Evolutionary conservation across 345 rosid species (phyloP).

Genomic region (Lepidium africanum): DNA sequence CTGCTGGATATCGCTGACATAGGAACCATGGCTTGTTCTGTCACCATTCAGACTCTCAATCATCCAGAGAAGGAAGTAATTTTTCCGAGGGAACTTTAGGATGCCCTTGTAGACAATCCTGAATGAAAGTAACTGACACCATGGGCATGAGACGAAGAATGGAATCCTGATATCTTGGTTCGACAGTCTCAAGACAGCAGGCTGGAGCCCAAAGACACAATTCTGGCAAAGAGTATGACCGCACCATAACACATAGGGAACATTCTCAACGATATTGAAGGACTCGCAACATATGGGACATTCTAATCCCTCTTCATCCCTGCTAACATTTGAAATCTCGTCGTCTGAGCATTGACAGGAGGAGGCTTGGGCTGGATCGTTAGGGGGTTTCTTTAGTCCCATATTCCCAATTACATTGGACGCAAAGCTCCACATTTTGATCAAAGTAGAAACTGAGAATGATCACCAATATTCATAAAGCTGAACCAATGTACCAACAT

Average conservation of each 20-base stretch:
- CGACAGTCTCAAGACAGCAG: slow-evolving; percentile 42
- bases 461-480: neutral
- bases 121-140: slow-evolving; percentile 51
- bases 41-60: slow-evolving; percentile 60
- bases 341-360: slow-evolving; percentile 51
- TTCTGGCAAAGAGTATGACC: slow-evolving; percentile 66
- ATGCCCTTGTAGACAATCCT: slow-evolving; percentile 44
- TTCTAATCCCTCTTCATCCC: slow-evolving; percentile 49
- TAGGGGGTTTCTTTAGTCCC: slow-evolving; percentile 26
- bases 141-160: slow-evolving; percentile 49
- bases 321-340: slow-evolving; percentile 30
- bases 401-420: slow-evolving; percentile 29
- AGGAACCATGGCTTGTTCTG: slow-evolving; percentile 23
- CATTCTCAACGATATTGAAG: slow-evolving; percentile 66
- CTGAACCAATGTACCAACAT: neutral
- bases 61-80: slow-evolving; percentile 70
- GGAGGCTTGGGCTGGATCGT: slow-evolving; percentile 16
- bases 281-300: slow-evolving; percentile 69
- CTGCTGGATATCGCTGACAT: slow-evolving; percentile 27
- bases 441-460: neutral
- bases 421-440: slow-evolving; percentile 39
- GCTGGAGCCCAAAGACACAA: slow-evolving; percentile 52
- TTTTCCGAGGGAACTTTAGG: slow-evolving; percentile 52
- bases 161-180: slow-evolving; percentile 43
- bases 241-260: slow-evolving; percentile 64